Evolutionary conservation across 257 asterid species (phyloP).

Genomic region (Fraxinus excelsior): DNA sequence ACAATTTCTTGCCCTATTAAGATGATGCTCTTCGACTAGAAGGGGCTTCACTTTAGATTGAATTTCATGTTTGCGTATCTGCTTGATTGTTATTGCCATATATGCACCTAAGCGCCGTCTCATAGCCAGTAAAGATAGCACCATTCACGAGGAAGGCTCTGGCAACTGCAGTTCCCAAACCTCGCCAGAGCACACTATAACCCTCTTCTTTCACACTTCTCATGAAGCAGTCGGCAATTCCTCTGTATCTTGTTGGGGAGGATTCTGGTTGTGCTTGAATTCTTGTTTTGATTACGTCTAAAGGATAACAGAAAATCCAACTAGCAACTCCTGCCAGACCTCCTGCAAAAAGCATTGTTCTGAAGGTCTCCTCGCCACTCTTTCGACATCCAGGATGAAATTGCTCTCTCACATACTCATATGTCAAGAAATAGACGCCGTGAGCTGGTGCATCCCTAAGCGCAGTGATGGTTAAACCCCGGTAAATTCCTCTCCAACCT

Average conservation of each 20-base stretch:
- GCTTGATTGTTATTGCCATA: slow-evolving; percentile 26
- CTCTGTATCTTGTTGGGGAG: slow-evolving; percentile 26
- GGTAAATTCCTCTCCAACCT: slow-evolving; percentile 51
- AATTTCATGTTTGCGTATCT: slow-evolving; percentile 30
- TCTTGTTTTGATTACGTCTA: slow-evolving; percentile 76
- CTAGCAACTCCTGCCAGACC: slow-evolving; percentile 80
- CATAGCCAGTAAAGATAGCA: slow-evolving; percentile 72
- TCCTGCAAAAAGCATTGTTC: slow-evolving; percentile 77
- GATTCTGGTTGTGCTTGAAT: slow-evolving; percentile 47
- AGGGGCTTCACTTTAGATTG: neutral
- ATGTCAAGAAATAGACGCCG: slow-evolving; percentile 69
- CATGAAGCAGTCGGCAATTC: slow-evolving; percentile 42
- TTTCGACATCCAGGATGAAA: slow-evolving; percentile 48
- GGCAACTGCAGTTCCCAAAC: slow-evolving; percentile 43
- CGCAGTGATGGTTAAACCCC: slow-evolving; percentile 40
- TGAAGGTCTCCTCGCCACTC: slow-evolving; percentile 35
- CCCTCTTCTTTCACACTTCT: slow-evolving; percentile 40
- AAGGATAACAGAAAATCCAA: slow-evolving; percentile 74
- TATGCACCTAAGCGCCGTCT: slow-evolving; percentile 48
- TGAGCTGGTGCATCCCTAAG: slow-evolving; percentile 77
- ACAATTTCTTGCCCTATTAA: neutral
- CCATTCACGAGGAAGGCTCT: slow-evolving; percentile 64
- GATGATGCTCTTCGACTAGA: neutral
- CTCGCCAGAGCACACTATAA: slow-evolving; percentile 39
- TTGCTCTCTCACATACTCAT: slow-evolving; percentile 51